Base-by-base conservation (phyloP, 441 rosid species). In the Populus tomentosa region DNA sequence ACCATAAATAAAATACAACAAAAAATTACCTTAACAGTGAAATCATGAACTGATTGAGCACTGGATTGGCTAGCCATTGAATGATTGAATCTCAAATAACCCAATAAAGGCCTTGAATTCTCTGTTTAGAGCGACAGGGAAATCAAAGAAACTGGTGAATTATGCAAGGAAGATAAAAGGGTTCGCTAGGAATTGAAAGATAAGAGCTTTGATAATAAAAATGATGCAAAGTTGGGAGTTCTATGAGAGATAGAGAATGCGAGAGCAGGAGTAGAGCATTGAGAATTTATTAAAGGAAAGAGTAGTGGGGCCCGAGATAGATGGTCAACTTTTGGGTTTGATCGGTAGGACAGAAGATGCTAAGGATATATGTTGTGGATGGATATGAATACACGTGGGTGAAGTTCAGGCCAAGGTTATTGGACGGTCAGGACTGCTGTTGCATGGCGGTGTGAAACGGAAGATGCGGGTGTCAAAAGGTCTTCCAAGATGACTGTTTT, bases 1-100 rank as follows among this genome's bases (percentile, higher is more conserved):
- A 50, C 18, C 40, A 10, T 40, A n/a, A n/a, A 78, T 61, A 18
- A 16, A 13, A 33, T 30, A 69, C 16, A 11, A n/a, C 3, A 40
- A 30, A 14, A 64, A 63, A 63, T 76, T 21, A 94, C 97, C 94
- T 94, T 94, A 70, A 94, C 96, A 74, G 92, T 91, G 90, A 94
- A 92, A 75, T 94, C 96, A 70, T 94, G 84, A 46, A 92, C 68
- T 33, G 97, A 90, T 78, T 83, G 78, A 28, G 86, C 64, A 56
- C 80, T 72, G 67, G 98, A 90, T 70, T 87, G 79, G 82, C 85
- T 70, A 69, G 97, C 94, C 98, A 93, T 92, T 0, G 91, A 77
- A 79, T 70, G 90, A 56, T 87, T 87, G n/a, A 86, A 88, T 83
- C 91, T 81, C 66, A 70, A 74, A 84, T 74, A 21, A 79, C 70